A percentile compares a stretch with the other conserved stretches of the same genome.
These are phyloP conservation scores for Voacanga thouarsii DNA, from an alignment of 257 asterid species.

Conservation along the genomic window DNA sequence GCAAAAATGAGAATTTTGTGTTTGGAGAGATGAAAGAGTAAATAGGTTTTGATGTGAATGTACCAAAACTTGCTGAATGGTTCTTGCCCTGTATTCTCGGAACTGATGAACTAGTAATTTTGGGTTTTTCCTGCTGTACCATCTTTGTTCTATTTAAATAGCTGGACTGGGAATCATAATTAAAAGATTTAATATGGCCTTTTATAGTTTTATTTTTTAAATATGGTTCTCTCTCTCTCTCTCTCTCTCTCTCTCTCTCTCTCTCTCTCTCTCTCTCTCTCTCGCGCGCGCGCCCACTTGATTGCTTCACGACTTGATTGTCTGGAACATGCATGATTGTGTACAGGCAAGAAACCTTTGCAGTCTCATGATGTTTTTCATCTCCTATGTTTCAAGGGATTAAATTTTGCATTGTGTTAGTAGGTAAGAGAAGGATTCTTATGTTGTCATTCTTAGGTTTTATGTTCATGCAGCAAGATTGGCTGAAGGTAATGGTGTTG, in stretches of 20 bases:
- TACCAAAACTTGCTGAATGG: background rate
- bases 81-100: background rate
- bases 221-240: background rate
- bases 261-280: background rate
- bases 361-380: background rate
- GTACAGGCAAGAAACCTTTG: background rate
- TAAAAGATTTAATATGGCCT: background rate
- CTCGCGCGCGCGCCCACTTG: background rate
- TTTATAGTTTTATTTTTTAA: background rate
- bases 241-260: background rate
- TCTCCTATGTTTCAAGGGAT: background rate
- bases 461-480: constrained; percentile 33
- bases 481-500: constrained; percentile 28
- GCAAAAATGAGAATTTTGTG: background rate
- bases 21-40: background rate
- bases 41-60: background rate
- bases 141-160: too few relatives aligned
- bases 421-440: constrained; percentile 21
- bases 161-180: background rate
- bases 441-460: constrained; percentile 29
- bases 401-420: constrained; percentile 2
- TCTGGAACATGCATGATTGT: too few relatives aligned
- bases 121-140: too few relatives aligned
- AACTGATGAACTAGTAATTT: background rate
- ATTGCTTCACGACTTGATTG: background rate